phyloP scores from a whole-genome alignment of 2,329 filamentous ascomycete genomes.

The Fusarium globosum region DNA sequence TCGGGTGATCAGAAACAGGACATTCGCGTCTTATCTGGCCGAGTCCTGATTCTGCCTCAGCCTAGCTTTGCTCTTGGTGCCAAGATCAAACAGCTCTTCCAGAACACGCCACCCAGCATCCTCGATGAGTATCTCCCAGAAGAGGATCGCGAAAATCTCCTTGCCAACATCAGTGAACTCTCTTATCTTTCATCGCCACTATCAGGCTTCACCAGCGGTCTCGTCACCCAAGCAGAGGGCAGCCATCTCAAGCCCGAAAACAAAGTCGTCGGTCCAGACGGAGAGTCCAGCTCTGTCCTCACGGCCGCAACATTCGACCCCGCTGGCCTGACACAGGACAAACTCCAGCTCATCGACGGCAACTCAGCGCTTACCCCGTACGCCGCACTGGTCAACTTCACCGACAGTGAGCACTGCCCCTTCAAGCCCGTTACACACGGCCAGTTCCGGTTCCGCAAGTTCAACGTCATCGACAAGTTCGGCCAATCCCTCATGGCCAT shows the following conservation, averaged over 20 bases:
- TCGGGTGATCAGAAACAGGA: conserved; percentile 15
- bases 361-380: conserved; percentile 51
- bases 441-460: conserved; percentile 57
- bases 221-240: conserved; percentile 50
- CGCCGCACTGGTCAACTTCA: conserved; percentile 42
- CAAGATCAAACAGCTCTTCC: conserved; percentile 50
- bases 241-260: conserved; percentile 55
- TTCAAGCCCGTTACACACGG: conserved; percentile 62
- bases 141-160: conserved; percentile 11
- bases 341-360: background rate
- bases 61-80: conserved; percentile 49
- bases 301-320: background rate
- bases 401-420: conserved; percentile 38
- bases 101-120: conserved; percentile 41
- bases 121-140: conserved; percentile 12
- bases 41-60: conserved; percentile 55
- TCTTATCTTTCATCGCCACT: conserved; percentile 47
- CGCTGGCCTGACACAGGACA: conserved; percentile 32
- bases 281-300: background rate
- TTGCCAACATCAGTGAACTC: conserved; percentile 11
- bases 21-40: conserved; percentile 48
- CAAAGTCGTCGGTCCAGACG: conserved; percentile 9
- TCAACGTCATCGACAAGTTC: conserved; percentile 63
- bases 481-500: conserved; percentile 54
- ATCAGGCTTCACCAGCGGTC: conserved; percentile 46